Percentiles rank a stretch among this genome's conserved stretches.
phyloP scores from a whole-genome alignment of 2,329 filamentous ascomycete genomes.

The Beauveria australis region DNA sequence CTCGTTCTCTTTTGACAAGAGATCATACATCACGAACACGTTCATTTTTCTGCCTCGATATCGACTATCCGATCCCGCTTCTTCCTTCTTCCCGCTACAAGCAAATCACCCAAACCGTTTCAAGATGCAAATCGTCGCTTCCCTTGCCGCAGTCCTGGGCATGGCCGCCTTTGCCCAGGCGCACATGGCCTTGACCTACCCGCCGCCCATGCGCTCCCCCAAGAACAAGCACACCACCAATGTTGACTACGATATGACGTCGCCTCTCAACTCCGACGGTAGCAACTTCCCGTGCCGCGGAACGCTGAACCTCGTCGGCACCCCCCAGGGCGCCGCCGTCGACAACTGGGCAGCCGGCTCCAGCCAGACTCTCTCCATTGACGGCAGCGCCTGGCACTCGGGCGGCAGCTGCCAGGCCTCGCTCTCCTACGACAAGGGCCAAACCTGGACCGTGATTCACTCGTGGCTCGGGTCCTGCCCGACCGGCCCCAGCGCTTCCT shows the following conservation, averaged over 20 bases:
- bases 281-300: constrained; percentile 73
- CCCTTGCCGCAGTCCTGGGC: constrained; percentile 33
- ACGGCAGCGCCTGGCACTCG: constrained; percentile 53
- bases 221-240: constrained; percentile 39
- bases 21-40: background rate
- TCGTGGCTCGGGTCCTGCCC: constrained; percentile 50
- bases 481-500: constrained; percentile 29
- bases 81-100: background rate
- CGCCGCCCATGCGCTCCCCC: constrained; percentile 45
- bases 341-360: constrained; percentile 55
- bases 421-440: constrained; percentile 64
- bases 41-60: background rate
- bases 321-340: constrained; percentile 41
- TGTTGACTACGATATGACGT: constrained; percentile 65
- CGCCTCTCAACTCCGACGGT: constrained; percentile 52
- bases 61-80: background rate
- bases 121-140: constrained; percentile 14
- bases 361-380: constrained; percentile 54
- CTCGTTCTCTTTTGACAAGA: constrained; percentile 5
- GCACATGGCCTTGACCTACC: constrained; percentile 49
- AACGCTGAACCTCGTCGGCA: constrained; percentile 40
- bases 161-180: constrained; percentile 36
- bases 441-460: constrained; percentile 60
- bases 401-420: constrained; percentile 73
- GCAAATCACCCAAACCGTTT: constrained; percentile 13